Conservation (phyloP, 306 rosid species). For the Arachis stenosperma region DNA sequence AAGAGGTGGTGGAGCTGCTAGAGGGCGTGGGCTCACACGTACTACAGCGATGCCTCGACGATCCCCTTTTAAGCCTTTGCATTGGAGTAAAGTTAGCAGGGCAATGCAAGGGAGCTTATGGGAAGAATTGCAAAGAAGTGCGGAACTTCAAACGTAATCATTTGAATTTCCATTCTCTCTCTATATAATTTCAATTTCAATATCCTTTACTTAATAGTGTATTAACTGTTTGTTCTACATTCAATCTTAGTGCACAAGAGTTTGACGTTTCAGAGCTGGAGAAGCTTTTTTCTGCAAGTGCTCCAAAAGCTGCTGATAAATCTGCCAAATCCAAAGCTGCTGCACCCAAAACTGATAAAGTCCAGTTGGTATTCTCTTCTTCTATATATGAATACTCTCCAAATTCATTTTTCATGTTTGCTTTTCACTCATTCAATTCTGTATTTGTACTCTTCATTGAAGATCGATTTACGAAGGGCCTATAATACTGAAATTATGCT, state of each 20-base stretch:
- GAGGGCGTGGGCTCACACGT: conserved; percentile 88
- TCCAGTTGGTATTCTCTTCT: conserved; percentile 69
- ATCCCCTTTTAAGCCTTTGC: conserved; percentile 82
- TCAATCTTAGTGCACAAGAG: conserved; percentile 73
- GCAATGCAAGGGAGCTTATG: conserved; percentile 93
- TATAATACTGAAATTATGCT: conserved; percentile 97
- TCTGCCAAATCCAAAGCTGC: conserved; percentile 73
- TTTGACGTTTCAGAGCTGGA: conserved; percentile 91
- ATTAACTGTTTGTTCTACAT: conserved; percentile 27
- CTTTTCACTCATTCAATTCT: conserved; percentile 26
- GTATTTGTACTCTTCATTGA: conserved; percentile 34
- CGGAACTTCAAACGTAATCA: conserved; percentile 76
- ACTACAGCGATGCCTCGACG: conserved; percentile 57
- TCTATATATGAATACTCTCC: no score
- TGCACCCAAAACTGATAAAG: conserved; percentile 82
- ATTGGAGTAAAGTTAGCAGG: conserved; percentile 93
- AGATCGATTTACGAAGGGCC: conserved; percentile 93
- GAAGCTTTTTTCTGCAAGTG: conserved; percentile 81
- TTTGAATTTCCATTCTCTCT: conserved; percentile 24
- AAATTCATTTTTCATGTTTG: conserved; percentile 33
- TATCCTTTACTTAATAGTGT: conserved; percentile 35
- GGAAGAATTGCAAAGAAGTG: conserved; percentile 88
- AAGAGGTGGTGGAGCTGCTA: conserved; percentile 57
- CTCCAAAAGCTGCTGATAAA: conserved; percentile 69
- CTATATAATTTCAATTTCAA: conserved; percentile 23